Evolutionary conservation across 2,329 filamentous ascomycete genomes (phyloP), one percentile per base, ranked within the genome.

Genomic region (Pseudocercospora vitis): DNA sequence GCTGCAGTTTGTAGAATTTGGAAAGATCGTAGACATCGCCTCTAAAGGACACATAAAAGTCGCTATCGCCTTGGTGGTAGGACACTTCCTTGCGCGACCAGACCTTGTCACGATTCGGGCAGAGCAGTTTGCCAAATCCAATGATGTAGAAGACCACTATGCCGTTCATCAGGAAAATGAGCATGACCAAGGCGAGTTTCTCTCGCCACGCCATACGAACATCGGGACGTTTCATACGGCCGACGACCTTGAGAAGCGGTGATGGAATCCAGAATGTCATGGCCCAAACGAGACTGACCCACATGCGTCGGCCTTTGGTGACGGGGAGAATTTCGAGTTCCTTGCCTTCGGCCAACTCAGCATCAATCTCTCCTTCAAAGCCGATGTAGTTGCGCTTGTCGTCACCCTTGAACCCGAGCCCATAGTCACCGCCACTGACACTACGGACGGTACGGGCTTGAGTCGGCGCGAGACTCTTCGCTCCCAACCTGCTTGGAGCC

Each of bases 141-240:
- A 96, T 81, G 64, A 99, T 96, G 81, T 90, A 96, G 75, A 99
- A 99, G 53, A 96, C 79, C 57, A 99, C 82, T 23, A 82, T 68
- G 32, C 70, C 90, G 72, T 99, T 99, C 62, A 95, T 73, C 9
- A 99, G 65, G 24, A 88, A 69, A 63, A 99, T 97, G 48, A 96
- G 65, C 54, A 88, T 77, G 42, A 91, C 84, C 8, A 99, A 77
- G 0, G 94, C 87, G 8, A 99, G 48, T 73, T 99, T 99, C 68
- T 99, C 94, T 72, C 94, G 83, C 94, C 94, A 99, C 0, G 94
- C 94, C 83, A 96, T 88, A 21, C 94, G 88, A 7, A 99, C 90
- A 73, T 99, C 94, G 1, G 91, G 94, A 51, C 94, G 86, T 74
- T 95, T 95, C 94, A 99, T 99, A 18, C 92, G 88, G 26, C 94